A percentile compares a stretch with the other conserved stretches of the same genome.
Conservation (phyloP, 495 filamentous ascomycete genomes). For the Gamarada debralockiae region DNA sequence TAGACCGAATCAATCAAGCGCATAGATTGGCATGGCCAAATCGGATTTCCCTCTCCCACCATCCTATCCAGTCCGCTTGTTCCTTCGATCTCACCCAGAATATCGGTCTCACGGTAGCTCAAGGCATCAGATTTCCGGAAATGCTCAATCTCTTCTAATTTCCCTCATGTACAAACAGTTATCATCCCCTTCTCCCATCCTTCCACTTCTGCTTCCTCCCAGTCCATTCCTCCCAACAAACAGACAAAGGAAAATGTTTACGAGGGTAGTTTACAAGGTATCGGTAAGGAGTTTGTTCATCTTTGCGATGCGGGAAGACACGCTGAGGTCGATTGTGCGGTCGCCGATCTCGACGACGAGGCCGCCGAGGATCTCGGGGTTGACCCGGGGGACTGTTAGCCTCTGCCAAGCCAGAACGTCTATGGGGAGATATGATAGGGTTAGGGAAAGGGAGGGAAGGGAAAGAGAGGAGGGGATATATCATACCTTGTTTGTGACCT, state of each 20-base stretch:
- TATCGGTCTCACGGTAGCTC: too few species aligned
- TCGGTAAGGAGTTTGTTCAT: slow-evolving; percentile 99
- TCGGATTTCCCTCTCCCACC: too few species aligned
- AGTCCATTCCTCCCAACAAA: not conserved
- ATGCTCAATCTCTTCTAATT: slow-evolving; percentile 17
- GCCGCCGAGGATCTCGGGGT: slow-evolving; percentile 90
- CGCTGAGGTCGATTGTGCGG: slow-evolving; percentile 95
- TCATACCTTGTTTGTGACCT: slow-evolving; percentile 84
- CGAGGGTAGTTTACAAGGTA: slow-evolving; percentile 69
- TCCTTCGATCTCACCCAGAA: too few species aligned
- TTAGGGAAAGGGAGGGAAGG: too few species aligned
- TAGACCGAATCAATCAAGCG: too few species aligned
- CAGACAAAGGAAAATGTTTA: not conserved
- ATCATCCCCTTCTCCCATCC: too few species aligned
- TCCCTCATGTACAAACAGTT: slow-evolving; percentile 16
- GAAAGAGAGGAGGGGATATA: too few species aligned
- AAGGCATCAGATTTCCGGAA: too few species aligned
- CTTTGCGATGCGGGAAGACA: slow-evolving; percentile 90
- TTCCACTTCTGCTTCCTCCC: not conserved
- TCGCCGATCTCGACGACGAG: slow-evolving; percentile 96
- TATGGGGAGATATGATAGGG: too few species aligned
- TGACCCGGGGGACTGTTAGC: slow-evolving; percentile 53
- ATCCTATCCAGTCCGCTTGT: too few species aligned
- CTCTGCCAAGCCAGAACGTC: not conserved
- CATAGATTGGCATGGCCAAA: too few species aligned